Evolutionary conservation across 345 rosid genomes (phyloP).

Genomic region (Cardamine chenopodiifolia): DNA sequence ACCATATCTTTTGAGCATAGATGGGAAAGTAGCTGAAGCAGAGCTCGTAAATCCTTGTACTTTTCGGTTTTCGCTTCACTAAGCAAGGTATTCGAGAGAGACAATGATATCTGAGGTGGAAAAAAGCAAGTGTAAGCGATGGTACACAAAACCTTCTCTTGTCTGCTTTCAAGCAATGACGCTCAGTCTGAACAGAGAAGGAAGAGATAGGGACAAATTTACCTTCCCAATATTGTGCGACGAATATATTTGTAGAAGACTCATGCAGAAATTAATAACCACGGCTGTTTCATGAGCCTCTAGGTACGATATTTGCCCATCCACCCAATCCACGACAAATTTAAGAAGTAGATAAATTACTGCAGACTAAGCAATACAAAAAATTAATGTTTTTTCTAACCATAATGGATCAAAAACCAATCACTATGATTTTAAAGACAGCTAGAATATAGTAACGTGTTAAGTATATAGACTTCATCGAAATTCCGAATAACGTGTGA

Average conservation of each 20-base stretch:
- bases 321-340: slow-evolving; percentile 95
- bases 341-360: slow-evolving; percentile 90
- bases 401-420: slow-evolving; percentile 20
- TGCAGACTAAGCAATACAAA: slow-evolving; percentile 68
- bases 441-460: slow-evolving; percentile 9
- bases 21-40: slow-evolving; percentile 93
- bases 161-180: slow-evolving; percentile 19
- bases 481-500: neutral
- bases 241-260: slow-evolving; percentile 87
- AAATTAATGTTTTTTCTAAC: slow-evolving; percentile 33
- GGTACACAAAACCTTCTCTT: slow-evolving; percentile 7
- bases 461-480: slow-evolving; percentile 5
- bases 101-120: slow-evolving; percentile 65
- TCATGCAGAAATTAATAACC: slow-evolving; percentile 87
- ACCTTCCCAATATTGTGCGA: slow-evolving; percentile 99
- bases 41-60: slow-evolving; percentile 91
- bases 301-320: slow-evolving; percentile 90
- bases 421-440: slow-evolving; percentile 2
- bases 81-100: slow-evolving; percentile 77
- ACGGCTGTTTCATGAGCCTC: slow-evolving; percentile 80
- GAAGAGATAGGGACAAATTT: slow-evolving; percentile 27
- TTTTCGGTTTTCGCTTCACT: slow-evolving; percentile 81
- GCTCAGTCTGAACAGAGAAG: slow-evolving; percentile 5
- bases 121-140: slow-evolving; percentile 14
- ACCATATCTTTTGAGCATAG: slow-evolving; percentile 98